Evolutionary conservation across 1,139 yeast genomes (phyloP), one percentile per base, ranked within the genome.

Genomic region (Zygosaccharomyces sapae): DNA sequence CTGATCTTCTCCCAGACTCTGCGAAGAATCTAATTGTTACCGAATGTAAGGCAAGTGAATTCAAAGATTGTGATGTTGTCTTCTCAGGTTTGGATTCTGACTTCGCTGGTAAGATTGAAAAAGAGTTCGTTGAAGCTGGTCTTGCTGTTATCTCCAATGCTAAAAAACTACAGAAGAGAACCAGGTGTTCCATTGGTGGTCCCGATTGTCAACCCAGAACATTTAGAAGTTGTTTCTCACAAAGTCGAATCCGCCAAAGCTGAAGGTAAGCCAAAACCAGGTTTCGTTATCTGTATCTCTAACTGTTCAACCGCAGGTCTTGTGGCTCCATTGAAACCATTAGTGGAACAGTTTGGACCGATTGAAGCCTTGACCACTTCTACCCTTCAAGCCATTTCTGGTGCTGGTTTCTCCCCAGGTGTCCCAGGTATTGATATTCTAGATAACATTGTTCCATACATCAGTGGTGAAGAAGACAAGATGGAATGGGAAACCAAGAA

Each of bases 361-460:
- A 79, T 92, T 52, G 90, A 87, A 52, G 77, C 83, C 29, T 77
- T 90, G 60, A 83, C 96, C 30, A 81, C 96, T 45, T 89, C 97
- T 49, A 92, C 98, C 13, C 71, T 92, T 70, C 99, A 92, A 70
- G 98, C 98, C 38, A 87, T 92, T 55, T 89, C 97, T 6, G 99
- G 99, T 58, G 98, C 95, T 24, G 99, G 99, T 2, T 92, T 87
- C 69, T 86, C 96, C 10, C 99, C 99, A 40, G 99, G 99, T 67
- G 96, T 90, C 45, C 81, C 96, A 24, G 94, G 95, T 52, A 90
- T 92, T 70, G 97, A 92, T 65, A 82, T 92, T 46, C 76, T 92
- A 62, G 99, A 92, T 71, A 92, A 92, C 72, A 77, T 92, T 58
- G 88, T 92, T 47, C 99, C 99, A 41, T 90, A 74, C 75, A 92